Conservation (phyloP, 768 basidiomycete genomes). For the Clitopilus passeckerianus region DNA sequence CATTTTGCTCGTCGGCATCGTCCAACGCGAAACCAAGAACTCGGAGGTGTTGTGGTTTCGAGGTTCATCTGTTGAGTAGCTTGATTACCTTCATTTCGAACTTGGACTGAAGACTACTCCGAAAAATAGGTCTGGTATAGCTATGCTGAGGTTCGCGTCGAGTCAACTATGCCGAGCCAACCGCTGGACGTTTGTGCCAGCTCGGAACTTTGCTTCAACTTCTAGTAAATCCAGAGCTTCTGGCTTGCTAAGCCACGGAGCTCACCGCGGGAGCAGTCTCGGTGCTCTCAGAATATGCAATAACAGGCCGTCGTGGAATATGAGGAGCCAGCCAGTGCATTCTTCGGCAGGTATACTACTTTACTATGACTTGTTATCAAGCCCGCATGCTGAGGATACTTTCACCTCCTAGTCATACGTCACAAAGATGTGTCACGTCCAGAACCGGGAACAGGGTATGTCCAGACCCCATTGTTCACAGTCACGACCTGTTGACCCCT, state of each 20-base stretch:
- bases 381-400: not conserved
- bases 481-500: not conserved
- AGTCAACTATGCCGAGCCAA: not conserved
- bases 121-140: not conserved
- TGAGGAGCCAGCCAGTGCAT: conserved; percentile 5
- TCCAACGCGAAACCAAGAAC: not conserved
- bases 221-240: not conserved
- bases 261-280: too few relatives aligned
- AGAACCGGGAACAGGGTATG: conserved; percentile 65
- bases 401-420: conserved; percentile 11
- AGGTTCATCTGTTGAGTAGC: not conserved
- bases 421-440: conserved; percentile 62
- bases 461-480: not conserved
- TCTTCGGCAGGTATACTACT: conserved; percentile 9
- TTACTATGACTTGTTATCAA: not conserved
- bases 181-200: not conserved
- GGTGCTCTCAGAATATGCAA: not conserved
- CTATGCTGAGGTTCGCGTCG: not conserved
- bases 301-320: not conserved
- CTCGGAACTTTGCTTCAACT: not conserved
- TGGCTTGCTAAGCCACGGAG: too few relatives aligned
- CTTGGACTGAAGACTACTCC: not conserved
- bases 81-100: not conserved
- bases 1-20: not conserved
- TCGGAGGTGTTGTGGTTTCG: not conserved